phyloP scores from a whole-genome alignment of 495 filamentous ascomycete genomes.

The Neurospora sp. region DNA sequence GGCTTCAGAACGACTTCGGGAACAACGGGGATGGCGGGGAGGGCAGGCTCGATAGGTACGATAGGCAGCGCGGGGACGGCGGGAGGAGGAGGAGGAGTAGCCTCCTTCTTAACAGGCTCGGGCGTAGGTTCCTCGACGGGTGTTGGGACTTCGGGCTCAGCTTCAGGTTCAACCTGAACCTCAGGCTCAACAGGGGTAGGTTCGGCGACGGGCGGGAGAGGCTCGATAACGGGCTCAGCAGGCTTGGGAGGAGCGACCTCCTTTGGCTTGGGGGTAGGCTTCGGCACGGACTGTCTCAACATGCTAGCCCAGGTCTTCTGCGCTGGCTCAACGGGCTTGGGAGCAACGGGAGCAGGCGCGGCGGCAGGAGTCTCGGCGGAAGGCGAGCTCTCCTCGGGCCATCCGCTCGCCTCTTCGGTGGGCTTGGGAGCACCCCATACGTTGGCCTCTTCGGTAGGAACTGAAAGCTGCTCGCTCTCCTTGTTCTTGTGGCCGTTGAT shows the following conservation, averaged over 20 bases:
- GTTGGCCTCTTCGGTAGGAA: conserved; percentile 39
- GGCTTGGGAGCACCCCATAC: conserved; percentile 27
- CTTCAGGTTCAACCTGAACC: conserved; percentile 18
- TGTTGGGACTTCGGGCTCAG: conserved; percentile 19
- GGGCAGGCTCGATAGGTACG: conserved; percentile 10
- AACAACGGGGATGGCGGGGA: conserved; percentile 26
- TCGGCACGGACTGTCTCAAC: conserved; percentile 36
- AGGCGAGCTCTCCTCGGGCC: conserved; percentile 9
- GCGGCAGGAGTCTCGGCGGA: conserved; percentile 6
- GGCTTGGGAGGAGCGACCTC: conserved; percentile 31
- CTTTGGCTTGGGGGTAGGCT: conserved; percentile 35
- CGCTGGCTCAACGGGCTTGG: conserved; percentile 25
- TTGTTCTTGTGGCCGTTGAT: conserved; percentile 40
- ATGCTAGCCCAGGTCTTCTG: conserved; percentile 50
- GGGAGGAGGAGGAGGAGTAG: conserved; percentile 7
- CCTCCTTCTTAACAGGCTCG: conserved; percentile 18
- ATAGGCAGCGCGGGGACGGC: conserved; percentile 3
- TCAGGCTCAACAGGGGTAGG: conserved; percentile 22
- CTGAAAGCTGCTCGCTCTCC: conserved; percentile 37
- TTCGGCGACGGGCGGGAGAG: conserved; percentile 24
- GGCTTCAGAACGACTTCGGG: conserved; percentile 50
- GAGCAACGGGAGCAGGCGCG: conserved; percentile 10
- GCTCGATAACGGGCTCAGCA: conserved; percentile 28
- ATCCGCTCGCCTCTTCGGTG: conserved; percentile 22
- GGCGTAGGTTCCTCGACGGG: conserved; percentile 23